Percentiles rank a stretch among this genome's conserved stretches.
Evolutionary conservation across 2,329 filamentous ascomycete genomes (phyloP).

Genomic region (Bipolaris zeicola): DNA sequence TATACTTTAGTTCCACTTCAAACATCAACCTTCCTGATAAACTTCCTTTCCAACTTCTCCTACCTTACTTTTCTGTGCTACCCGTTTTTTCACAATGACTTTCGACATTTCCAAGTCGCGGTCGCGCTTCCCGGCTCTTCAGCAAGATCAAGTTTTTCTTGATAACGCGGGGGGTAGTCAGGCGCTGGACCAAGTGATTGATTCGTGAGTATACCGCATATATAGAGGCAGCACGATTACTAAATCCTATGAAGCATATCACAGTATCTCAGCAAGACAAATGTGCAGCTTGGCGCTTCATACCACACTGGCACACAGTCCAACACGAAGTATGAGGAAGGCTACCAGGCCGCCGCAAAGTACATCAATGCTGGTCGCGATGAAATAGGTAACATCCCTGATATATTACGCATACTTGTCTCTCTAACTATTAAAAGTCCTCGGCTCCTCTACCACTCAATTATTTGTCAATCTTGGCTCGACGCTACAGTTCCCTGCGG

Average conservation of each 20-base stretch:
- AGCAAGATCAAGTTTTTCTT: slow-evolving; percentile 71
- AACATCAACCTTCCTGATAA: neutral
- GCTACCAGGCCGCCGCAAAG: slow-evolving; percentile 67
- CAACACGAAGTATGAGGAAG: slow-evolving; percentile 64
- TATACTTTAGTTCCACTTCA: neutral
- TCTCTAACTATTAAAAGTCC: slow-evolving; percentile 52
- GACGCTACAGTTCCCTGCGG: slow-evolving; percentile 41
- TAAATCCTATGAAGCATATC: slow-evolving; percentile 54
- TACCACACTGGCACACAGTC: slow-evolving; percentile 67
- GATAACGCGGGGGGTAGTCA: slow-evolving; percentile 83
- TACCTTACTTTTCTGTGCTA: neutral
- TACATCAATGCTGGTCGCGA: slow-evolving; percentile 71
- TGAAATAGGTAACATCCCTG: slow-evolving; percentile 62
- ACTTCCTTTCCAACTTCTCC: neutral
- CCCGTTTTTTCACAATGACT: slow-evolving; percentile 7
- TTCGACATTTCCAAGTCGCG: slow-evolving; percentile 64
- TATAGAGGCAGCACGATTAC: neutral
- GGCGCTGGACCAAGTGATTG: slow-evolving; percentile 67
- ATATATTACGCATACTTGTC: neutral
- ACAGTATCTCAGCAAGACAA: slow-evolving; percentile 69
- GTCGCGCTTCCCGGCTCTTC: slow-evolving; percentile 70
- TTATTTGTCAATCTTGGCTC: slow-evolving; percentile 70
- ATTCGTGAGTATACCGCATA: slow-evolving; percentile 58
- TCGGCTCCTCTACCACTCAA: slow-evolving; percentile 77
- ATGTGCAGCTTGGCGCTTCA: slow-evolving; percentile 76